Evolutionary conservation across 2,329 filamentous ascomycete species (phyloP), one percentile per base, ranked within the genome.

Genomic region (Geosmithia flava): DNA sequence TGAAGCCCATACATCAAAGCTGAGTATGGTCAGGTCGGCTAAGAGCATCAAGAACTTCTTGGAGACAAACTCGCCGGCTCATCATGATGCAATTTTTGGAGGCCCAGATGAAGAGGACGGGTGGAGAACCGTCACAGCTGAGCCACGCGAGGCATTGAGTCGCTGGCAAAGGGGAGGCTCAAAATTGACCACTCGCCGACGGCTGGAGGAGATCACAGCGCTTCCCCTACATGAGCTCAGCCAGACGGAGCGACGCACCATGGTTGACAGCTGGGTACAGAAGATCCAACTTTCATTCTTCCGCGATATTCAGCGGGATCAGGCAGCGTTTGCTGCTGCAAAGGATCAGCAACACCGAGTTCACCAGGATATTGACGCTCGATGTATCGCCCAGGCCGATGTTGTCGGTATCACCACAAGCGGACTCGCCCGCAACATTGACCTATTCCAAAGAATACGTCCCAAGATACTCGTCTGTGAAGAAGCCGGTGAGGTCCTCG

Each of bases 401-500:
- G 65, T 83, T 3, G 69, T 83, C 42, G 79, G 79, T 0, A 62
- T 80, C 2, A 83, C 79, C 0, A 83, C 80, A 0, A 76, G 73
- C 0, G 78, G 78, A 0, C 62, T 83, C 2, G 79, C 80, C 0
- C 62, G 64, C 19, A 71, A 76, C 16, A 58, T 78, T 0, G 59
- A 67, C 0, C 53, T 75, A 1, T 62, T 85, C 0, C 66, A 69
- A 7, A 66, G 68, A 7, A 50, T 82, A 2, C 56, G 62, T 7
- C 63, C 66, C 30, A 81, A 82, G 51, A 71, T 83, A 0, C 58
- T 86, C 16, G 58, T 86, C 1, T 83, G 77, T 33, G 82, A 87
- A 57, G 82, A 87, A 55, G 82, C 82, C 2, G 82, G 75, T 0
- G 81, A 87, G 52, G 76, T 86, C 0, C 65, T 85, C 30, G 83